A percentile compares a stretch with the other conserved stretches of the same genome.
Conservation (phyloP, 768 basidiomycete species). For the Boletus eberwhitei region DNA sequence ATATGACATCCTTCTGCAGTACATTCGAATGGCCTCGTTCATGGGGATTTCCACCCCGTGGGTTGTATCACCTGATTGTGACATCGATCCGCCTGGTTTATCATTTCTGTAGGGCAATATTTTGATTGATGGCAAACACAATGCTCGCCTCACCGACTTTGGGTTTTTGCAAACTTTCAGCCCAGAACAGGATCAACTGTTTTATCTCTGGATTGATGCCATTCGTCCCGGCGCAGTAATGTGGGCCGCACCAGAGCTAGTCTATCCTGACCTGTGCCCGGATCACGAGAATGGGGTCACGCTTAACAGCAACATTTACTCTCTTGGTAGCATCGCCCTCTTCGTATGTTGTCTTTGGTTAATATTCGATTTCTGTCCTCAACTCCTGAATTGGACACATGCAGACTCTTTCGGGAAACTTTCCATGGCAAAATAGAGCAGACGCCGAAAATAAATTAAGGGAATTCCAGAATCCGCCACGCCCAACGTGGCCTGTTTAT, state of each 20-base stretch:
- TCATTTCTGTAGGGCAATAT: constrained; percentile 1
- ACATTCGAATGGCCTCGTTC: not conserved
- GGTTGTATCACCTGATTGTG: not conserved
- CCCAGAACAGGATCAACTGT: not conserved
- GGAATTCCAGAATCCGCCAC: not conserved
- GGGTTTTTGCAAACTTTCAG: constrained; percentile 1
- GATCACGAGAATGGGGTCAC: too few relatives aligned
- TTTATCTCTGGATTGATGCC: not conserved
- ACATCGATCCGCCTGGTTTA: not conserved
- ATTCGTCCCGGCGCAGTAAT: not conserved
- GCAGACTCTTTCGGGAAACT: not conserved
- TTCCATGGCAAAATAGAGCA: not conserved
- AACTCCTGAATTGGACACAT: not conserved
- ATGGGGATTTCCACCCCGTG: constrained; percentile 3
- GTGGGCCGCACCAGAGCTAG: constrained; percentile 5
- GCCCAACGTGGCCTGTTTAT: not conserved
- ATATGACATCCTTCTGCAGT: not conserved
- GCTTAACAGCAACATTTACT: too few relatives aligned
- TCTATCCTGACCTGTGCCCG: not conserved
- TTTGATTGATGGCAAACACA: not conserved
- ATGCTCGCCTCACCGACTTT: constrained; percentile 2
- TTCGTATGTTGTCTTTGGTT: not conserved
- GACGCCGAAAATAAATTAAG: not conserved
- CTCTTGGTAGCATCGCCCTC: not conserved
- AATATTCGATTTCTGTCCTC: not conserved